phyloP scores from a whole-genome alignment of 495 filamentous ascomycete species.

The Acidomyces sp. region DNA sequence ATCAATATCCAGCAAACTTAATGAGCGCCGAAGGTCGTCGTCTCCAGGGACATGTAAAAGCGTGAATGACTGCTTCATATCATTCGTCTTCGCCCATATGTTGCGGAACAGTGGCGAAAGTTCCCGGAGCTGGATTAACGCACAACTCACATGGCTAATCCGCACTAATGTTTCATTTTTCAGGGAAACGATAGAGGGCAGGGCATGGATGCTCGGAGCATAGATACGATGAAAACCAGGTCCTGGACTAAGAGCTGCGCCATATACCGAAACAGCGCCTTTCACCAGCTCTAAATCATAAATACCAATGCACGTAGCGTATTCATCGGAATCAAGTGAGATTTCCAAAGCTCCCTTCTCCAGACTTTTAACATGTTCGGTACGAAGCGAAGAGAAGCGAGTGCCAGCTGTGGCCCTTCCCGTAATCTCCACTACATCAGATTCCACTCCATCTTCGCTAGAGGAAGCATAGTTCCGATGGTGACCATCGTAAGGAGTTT shows the following conservation, averaged over 20 bases:
- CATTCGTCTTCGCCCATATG: conserved; percentile 51
- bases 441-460: neutral
- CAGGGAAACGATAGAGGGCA: conserved; percentile 54
- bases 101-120: conserved; percentile 58
- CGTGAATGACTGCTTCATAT: conserved; percentile 1
- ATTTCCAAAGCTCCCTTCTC: no score
- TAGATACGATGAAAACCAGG: conserved; percentile 46
- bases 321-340: conserved; percentile 31
- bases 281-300: conserved; percentile 58
- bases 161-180: conserved; percentile 39
- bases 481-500: conserved; percentile 7
- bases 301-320: conserved; percentile 54
- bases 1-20: conserved; percentile 13
- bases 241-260: conserved; percentile 47
- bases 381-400: no score
- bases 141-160: conserved; percentile 39
- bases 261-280: conserved; percentile 50
- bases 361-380: no score
- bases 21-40: conserved; percentile 8
- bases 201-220: conserved; percentile 62
- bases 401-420: no score
- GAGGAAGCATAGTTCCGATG: neutral
- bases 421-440: no score
- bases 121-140: conserved; percentile 43
- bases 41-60: neutral